Base-by-base conservation (phyloP, 2,329 filamentous ascomycete genomes). In the Pyricularia sp. region DNA sequence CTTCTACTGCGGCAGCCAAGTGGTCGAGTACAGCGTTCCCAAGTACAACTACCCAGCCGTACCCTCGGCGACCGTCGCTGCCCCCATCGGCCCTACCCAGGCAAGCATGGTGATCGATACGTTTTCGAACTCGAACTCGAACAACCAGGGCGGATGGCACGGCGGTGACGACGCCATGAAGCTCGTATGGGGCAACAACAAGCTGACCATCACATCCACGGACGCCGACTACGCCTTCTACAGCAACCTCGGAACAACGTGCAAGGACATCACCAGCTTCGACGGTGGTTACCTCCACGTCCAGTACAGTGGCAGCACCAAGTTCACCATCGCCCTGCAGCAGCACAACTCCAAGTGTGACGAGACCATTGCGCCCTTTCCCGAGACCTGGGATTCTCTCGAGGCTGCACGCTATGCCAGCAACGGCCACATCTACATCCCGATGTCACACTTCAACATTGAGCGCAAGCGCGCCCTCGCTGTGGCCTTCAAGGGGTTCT, bases 311-410 rank as follows among this genome's bases (percentile, higher is more conserved):
- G 87, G 87, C 9, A 83, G 80, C 70, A 83, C 80, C 68, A 81
- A 82, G 30, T 90, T 89, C 73, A 84, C 82, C 7, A 76, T 89
- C 60, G 81, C 86, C 1, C 73, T 90, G 63, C 86, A 88, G 69
- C 86, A 89, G 74, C 83, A 88, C 74, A 90, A 90, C 69, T 75
- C 77, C 24, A 74, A 79, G 22, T 89, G 87, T 71, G 79, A 85
- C 70, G 75, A 79, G 5, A 70, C 72, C 22, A 77, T 83, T 30
- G 78, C 79, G 22, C 87, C 87, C 0, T 88, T 81, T 70, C 87
- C 87, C 0, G 84, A 84, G 71, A 88, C 86, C 0, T 87, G 86
- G 79, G 87, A 89, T 71, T 86, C 84, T 0, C 77, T 88, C 22
- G 85, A 89, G 72, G 86, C 86, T 1, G 76, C 79, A 4, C 81